These are phyloP conservation scores for Maudiozyma barnettii DNA, from an alignment of 805 yeast species.

Conservation along the genomic window DNA sequence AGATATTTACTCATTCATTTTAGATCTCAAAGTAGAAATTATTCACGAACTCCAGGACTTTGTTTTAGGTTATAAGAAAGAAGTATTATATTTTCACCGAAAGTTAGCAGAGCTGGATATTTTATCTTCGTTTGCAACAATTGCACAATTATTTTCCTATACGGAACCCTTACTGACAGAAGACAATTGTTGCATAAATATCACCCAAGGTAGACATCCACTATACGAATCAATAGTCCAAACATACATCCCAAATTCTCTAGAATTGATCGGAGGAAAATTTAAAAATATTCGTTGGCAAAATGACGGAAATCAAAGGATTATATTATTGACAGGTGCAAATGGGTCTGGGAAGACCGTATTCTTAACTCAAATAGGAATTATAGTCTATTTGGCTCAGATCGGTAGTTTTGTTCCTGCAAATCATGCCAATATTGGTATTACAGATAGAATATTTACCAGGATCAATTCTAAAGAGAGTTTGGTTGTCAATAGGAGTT, in stretches of 20 bases:
- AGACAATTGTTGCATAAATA: conserved; percentile 20
- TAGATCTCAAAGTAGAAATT: conserved; percentile 36
- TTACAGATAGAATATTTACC: conserved; percentile 40
- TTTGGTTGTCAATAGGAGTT: conserved; percentile 34
- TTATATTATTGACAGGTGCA: conserved; percentile 40
- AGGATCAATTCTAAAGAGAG: conserved; percentile 37
- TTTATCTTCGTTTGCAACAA: conserved; percentile 28
- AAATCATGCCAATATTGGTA: conserved; percentile 34
- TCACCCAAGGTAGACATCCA: conserved; percentile 39
- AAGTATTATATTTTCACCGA: conserved; percentile 15
- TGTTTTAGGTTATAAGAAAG: conserved; percentile 7
- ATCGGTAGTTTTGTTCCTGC: conserved; percentile 51
- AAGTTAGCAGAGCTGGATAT: conserved; percentile 33
- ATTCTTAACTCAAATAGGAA: conserved; percentile 38
- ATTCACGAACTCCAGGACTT: conserved; percentile 25
- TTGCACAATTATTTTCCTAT: conserved; percentile 23
- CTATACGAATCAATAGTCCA: conserved; percentile 34
- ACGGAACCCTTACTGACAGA: conserved; percentile 27
- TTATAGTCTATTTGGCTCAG: conserved; percentile 41
- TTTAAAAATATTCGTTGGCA: conserved; percentile 7
- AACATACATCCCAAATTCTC: conserved; percentile 37
- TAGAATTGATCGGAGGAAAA: conserved; percentile 21
- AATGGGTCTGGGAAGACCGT: conserved; percentile 47
- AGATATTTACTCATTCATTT: conserved; percentile 33
- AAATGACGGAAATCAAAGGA: conserved; percentile 13